phyloP scores from a whole-genome alignment of 208 protist genomes.

The Balamuthia mandrillaris region DNA sequence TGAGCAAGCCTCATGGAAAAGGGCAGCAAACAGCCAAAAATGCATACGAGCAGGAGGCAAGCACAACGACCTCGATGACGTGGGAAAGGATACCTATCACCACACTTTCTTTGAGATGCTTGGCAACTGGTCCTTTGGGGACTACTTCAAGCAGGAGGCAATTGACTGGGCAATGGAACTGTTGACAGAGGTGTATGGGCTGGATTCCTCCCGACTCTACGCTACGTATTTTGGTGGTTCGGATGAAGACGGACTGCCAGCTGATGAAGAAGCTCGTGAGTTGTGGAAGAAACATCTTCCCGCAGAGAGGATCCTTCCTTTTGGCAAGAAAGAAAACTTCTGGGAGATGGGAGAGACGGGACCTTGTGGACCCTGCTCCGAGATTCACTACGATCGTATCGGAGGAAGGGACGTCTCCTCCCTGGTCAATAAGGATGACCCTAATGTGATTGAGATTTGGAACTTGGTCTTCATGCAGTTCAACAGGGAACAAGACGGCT shows the following conservation, averaged over 20 bases:
- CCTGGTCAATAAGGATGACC: slow-evolving; percentile 97
- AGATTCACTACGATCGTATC: slow-evolving; percentile 98
- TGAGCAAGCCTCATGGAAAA: slow-evolving; percentile 85
- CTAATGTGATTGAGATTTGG: slow-evolving; percentile 97
- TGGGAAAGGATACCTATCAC: slow-evolving; percentile 98
- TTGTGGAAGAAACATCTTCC: slow-evolving; percentile 91
- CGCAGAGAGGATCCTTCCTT: slow-evolving; percentile 82
- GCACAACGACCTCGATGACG: slow-evolving; percentile 98
- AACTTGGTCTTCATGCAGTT: slow-evolving; percentile 99
- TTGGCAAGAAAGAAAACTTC: slow-evolving; percentile 93
- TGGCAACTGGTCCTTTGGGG: slow-evolving; percentile 98
- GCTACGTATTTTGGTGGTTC: slow-evolving; percentile 97
- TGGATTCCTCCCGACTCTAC: slow-evolving; percentile 91
- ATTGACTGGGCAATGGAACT: slow-evolving; percentile 95
- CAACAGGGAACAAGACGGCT: slow-evolving; percentile 87
- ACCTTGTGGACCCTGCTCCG: slow-evolving; percentile 96
- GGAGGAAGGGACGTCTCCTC: slow-evolving; percentile 88
- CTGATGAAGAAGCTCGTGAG: slow-evolving; percentile 85
- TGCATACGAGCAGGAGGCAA: slow-evolving; percentile 99
- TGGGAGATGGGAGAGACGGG: slow-evolving; percentile 99
- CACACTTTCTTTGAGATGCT: slow-evolving; percentile 99
- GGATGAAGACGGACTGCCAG: slow-evolving; percentile 76
- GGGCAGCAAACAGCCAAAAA: slow-evolving; percentile 95
- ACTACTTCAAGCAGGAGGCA: slow-evolving; percentile 98
- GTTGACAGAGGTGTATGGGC: slow-evolving; percentile 77